Evolutionary conservation across 768 basidiomycete genomes (phyloP).

Genomic region (Russula vinacea): DNA sequence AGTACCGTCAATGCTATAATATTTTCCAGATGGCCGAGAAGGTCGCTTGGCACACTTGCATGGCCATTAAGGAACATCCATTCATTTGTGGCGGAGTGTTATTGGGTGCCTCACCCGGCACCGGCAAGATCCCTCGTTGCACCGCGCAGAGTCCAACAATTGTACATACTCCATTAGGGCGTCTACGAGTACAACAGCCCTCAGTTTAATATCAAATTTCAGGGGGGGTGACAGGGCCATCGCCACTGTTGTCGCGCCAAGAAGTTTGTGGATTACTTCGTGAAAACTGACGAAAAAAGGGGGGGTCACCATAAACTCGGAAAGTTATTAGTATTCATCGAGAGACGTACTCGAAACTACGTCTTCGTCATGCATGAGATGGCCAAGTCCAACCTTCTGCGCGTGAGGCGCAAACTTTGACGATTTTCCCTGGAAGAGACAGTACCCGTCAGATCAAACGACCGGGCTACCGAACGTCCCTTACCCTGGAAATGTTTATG

Average conservation of each 20-base stretch:
- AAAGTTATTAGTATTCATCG: not conserved
- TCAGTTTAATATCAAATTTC: not conserved
- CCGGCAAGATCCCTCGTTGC: no score
- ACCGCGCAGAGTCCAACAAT: no score
- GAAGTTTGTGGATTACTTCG: conserved; percentile 27
- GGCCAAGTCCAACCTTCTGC: conserved; percentile 85
- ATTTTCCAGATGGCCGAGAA: no score
- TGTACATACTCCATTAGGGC: not conserved
- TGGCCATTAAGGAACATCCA: no score
- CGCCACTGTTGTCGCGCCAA: not conserved
- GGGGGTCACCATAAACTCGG: conserved; percentile 10
- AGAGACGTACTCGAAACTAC: conserved; percentile 76
- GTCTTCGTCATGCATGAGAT: conserved; percentile 84
- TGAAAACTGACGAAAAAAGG: conserved; percentile 37
- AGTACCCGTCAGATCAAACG: conserved; percentile 17
- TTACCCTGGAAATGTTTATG: conserved; percentile 18
- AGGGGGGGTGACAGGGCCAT: not conserved
- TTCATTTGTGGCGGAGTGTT: no score
- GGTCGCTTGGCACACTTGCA: no score
- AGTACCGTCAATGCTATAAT: no score
- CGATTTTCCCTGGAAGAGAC: conserved; percentile 75
- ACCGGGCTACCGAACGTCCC: conserved; percentile 11
- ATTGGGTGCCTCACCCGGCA: no score
- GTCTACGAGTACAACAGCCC: conserved; percentile 4
- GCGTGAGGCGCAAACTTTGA: conserved; percentile 93